A percentile compares a stretch with the other conserved stretches of the same genome.
Conservation (phyloP, 2,329 filamentous ascomycete genomes). For the Aspergillus sp. region DNA sequence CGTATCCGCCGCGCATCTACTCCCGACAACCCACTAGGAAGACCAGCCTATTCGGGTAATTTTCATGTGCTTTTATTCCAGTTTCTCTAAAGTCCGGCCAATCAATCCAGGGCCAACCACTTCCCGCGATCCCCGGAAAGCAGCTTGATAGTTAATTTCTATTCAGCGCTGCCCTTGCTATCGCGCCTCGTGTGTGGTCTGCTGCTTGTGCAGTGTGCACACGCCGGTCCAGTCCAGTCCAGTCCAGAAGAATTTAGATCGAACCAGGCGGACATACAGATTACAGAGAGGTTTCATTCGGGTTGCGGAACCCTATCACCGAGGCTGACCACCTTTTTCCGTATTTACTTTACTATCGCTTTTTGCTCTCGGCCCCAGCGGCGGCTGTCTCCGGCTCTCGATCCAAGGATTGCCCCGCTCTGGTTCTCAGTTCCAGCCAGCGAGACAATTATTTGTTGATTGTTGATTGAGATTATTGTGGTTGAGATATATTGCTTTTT, state of each 20-base stretch:
- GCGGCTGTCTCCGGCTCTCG: conserved; percentile 15
- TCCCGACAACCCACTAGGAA: not conserved
- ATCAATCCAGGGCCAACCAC: not conserved
- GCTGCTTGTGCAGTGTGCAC: not conserved
- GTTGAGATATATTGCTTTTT: conserved; percentile 1
- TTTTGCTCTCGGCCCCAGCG: conserved; percentile 1
- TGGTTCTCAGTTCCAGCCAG: conserved; percentile 7
- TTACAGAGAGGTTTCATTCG: not conserved
- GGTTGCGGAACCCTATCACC: not conserved
- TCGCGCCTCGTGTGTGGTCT: not conserved
- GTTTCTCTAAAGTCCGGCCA: not conserved
- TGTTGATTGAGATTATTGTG: not conserved
- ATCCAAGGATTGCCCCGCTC: conserved; percentile 18
- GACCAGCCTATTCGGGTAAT: not conserved
- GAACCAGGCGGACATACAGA: not conserved
- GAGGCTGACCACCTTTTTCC: not conserved
- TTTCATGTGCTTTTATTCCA: conserved; percentile 6
- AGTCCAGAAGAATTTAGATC: not conserved
- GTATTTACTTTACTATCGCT: not conserved
- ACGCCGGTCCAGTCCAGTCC: not conserved
- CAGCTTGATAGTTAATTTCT: not conserved
- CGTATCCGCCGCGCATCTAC: not conserved
- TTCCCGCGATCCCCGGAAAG: not conserved
- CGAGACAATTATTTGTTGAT: too few species aligned
- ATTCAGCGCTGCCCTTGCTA: not conserved